Base-by-base conservation (phyloP, 192 early-diverging fungal species). In the Endogone sp. region DNA sequence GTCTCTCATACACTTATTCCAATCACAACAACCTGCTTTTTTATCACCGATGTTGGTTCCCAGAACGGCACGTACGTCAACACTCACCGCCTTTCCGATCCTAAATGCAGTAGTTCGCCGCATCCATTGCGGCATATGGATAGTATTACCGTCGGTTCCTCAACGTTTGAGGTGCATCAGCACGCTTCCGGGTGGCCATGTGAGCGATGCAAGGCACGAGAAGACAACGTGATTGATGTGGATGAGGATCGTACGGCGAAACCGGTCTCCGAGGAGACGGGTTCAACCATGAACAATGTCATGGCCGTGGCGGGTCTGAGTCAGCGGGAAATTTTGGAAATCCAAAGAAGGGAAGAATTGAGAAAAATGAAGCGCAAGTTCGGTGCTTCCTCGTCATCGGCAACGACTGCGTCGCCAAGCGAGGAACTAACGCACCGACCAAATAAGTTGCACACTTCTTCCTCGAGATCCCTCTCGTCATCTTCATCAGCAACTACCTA, bases 41-140 rank as follows among this genome's bases (percentile, higher is more conserved):
- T 49, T 65, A 73, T 91, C 30, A 77, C 84, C 3, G 90, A 91
- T 60, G 77, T 76, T 27, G 91, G 91, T 6, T 94, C 92, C 13
- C 88, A 86, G 4, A 88, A 94, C 59, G 92, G 92, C 3, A 92
- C 92, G 1, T 87, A 88, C 68, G 69, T 92, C 32, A 92, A 94
- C 70, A 81, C 77, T 6, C 55, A 72, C 26, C 78, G 92, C 27
- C 75, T 94, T 11, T 91, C 90, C 0, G 77, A 80, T 3, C 32
- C 88, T 49, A 94, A 90, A 68, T 62, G 71, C 2, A 80, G 85
- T 23, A 91, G 89, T 69, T 74, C 81, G 25, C 92, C 92, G 0
- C 70, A 63, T 9, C 66, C 55, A 21, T 66, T 94, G 21, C 37
- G 71, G 3, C 89, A 94, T 68, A 31, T 79, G 56, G 90, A 92